Evolutionary conservation across 108 stramenopile species (phyloP), one percentile per base, ranked within the genome.

Genomic region (Cylindrotheca fusiformis): DNA sequence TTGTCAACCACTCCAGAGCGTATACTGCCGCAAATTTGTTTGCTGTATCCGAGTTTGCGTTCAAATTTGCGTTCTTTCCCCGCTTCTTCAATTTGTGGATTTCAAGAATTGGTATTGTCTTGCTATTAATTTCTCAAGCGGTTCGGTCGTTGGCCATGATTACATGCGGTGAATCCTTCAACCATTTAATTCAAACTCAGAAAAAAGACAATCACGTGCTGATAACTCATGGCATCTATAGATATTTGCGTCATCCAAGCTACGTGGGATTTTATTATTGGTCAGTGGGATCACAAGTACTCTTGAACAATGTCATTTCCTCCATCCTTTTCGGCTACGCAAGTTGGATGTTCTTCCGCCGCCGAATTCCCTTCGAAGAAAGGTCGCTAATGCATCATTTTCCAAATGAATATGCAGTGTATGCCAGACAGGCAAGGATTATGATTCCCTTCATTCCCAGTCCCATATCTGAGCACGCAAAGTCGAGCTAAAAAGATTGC

Each of bases 221-320:
- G 63, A 83, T 98, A 14, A 97, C 93, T 18, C 65, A 86, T 56
- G 96, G 96, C 22, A 78, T 98, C 45, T 98, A 98, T 75, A 59
- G 54, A 22, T 67, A 60, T 49, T 67, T 99, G n/a, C 91, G 98
- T 14, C 98, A 99, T 78, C 97, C 97, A 33, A 90, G 90, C 10
- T 99, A 99, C 67, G 74, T 87, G 22, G 98, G 98, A 26, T 99
- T 96, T 79, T 99, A 84, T 58, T 99, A 93, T 69, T 99, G 97
- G 97, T 78, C 83, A 28, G 58, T 97, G 20, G 96, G 93, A 6
- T 94, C 90, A 24, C 97, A 96, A 68, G 27, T 96, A 2, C 29
- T 97, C 19, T 62, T 97, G 27, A 83, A 88, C 62, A 97, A 97
- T 76, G 70, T 70, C 3, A 10, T 95, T 14, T 82, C 83, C 55